A percentile compares a stretch with the other conserved stretches of the same genome.
Evolutionary conservation across 805 yeast species (phyloP).

Genomic region (Huiozyma naganishii): DNA sequence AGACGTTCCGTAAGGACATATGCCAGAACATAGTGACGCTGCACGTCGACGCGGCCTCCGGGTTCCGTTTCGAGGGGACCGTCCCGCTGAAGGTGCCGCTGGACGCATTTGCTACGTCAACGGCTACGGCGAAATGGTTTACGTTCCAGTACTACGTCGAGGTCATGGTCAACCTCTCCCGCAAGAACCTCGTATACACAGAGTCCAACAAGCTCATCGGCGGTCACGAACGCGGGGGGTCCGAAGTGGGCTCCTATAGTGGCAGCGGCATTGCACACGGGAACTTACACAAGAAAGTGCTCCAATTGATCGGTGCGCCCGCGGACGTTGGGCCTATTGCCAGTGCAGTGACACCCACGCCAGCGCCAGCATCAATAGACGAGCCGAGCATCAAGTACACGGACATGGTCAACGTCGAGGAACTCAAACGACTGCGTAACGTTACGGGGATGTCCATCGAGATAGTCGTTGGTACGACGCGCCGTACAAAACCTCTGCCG

Average conservation of each 20-base stretch:
- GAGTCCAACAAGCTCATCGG: constrained; percentile 22
- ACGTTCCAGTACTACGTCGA: constrained; percentile 80
- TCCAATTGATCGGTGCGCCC: background rate
- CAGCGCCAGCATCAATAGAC: background rate
- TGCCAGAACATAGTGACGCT: constrained; percentile 69
- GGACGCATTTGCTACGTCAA: constrained; percentile 77
- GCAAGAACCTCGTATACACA: constrained; percentile 34
- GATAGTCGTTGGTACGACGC: constrained; percentile 63
- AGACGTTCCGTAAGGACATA: constrained; percentile 70
- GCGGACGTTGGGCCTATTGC: background rate
- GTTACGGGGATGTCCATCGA: constrained; percentile 76
- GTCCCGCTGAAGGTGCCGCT: constrained; percentile 66
- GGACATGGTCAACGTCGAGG: constrained; percentile 67
- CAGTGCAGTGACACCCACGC: background rate
- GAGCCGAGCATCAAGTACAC: constrained; percentile 12
- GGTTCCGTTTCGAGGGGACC: constrained; percentile 44
- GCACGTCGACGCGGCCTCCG: constrained; percentile 54
- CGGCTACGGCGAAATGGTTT: constrained; percentile 47
- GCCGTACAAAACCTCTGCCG: constrained; percentile 2
- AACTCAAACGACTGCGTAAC: constrained; percentile 61
- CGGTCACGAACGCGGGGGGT: constrained; percentile 7
- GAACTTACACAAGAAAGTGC: background rate
- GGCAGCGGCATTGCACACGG: background rate
- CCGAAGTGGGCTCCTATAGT: constrained; percentile 4
- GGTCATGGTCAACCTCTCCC: constrained; percentile 70